Evolutionary conservation across 2,329 filamentous ascomycete species (phyloP).

Genomic region (Tricladium varicosporioides): DNA sequence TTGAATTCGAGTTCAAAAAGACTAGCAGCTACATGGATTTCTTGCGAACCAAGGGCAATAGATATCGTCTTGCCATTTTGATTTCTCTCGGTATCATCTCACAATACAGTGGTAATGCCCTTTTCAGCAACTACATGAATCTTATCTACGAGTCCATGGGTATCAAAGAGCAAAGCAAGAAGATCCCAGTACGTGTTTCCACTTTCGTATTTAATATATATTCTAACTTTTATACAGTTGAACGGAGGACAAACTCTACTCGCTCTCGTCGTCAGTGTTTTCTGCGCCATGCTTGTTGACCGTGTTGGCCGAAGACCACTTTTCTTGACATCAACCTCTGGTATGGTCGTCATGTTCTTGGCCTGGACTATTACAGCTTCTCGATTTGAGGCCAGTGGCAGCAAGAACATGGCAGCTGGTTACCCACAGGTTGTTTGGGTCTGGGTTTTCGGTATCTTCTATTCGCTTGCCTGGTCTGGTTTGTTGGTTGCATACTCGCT

Average conservation of each 20-base stretch:
- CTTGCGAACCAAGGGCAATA: conserved; percentile 56
- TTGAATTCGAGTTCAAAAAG: conserved; percentile 40
- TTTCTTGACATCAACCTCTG: conserved; percentile 42
- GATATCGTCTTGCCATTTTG: conserved; percentile 60
- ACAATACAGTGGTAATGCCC: conserved; percentile 65
- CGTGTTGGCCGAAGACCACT: conserved; percentile 53
- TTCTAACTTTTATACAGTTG: conserved; percentile 35
- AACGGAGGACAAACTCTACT: conserved; percentile 35
- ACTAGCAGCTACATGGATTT: conserved; percentile 54
- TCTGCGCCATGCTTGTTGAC: conserved; percentile 54
- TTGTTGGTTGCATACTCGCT: conserved; percentile 54
- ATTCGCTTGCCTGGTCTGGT: conserved; percentile 56
- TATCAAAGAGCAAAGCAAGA: conserved; percentile 41
- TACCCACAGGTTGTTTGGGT: conserved; percentile 46
- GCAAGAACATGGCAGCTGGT: conserved; percentile 34
- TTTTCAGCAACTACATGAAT: conserved; percentile 67
- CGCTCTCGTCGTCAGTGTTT: conserved; percentile 55
- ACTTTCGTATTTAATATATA: not conserved
- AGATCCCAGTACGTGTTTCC: conserved; percentile 51
- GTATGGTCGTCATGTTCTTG: conserved; percentile 45
- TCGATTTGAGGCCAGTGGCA: conserved; percentile 41
- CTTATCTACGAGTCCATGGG: conserved; percentile 60
- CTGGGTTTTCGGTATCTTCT: conserved; percentile 49
- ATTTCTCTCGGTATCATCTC: conserved; percentile 64
- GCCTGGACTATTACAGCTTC: conserved; percentile 49